These are phyloP conservation scores for Desmodesmus armatus DNA, from an alignment of 139 green algal genomes.

Conservation along the genomic window DNA sequence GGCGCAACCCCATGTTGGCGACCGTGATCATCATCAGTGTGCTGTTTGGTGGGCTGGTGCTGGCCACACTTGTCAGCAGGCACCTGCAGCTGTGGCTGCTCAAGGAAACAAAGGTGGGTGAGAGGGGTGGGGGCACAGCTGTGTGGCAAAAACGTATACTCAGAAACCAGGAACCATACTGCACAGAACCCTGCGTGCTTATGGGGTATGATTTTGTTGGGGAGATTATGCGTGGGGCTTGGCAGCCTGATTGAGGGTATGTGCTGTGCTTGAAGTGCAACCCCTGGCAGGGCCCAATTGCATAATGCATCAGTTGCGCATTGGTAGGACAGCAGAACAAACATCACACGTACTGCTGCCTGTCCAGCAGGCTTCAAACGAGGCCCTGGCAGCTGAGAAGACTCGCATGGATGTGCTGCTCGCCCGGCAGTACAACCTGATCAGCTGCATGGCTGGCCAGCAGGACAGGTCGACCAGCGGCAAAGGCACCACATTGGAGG, in stretches of 20 bases:
- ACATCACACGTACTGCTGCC: neutral
- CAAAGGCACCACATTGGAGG: neutral
- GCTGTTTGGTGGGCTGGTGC: conserved; percentile 16
- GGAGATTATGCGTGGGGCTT: neutral
- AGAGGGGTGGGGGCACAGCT: neutral
- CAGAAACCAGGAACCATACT: neutral
- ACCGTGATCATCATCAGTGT: neutral
- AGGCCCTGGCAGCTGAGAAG: conserved; percentile 47
- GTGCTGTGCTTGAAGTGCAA: neutral
- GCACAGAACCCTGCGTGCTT: neutral
- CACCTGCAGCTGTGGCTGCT: conserved; percentile 34
- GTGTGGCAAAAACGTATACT: too few species aligned
- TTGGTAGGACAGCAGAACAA: too few species aligned
- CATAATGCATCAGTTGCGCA: too few species aligned
- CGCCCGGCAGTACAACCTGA: conserved; percentile 59
- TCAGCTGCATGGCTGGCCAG: conserved; percentile 22
- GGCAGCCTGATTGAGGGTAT: neutral
- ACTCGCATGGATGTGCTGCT: conserved; percentile 54
- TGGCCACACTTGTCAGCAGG: conserved; percentile 17
- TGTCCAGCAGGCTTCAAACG: conserved; percentile 25
- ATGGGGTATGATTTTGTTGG: neutral
- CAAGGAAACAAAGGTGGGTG: conserved; percentile 19
- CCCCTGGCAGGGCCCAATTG: too few species aligned
- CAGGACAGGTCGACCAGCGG: neutral
- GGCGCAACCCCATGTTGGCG: conserved; percentile 34